Evolutionary conservation across 257 asterid genomes (phyloP).

Genomic region (Salvia rosmarinus): DNA sequence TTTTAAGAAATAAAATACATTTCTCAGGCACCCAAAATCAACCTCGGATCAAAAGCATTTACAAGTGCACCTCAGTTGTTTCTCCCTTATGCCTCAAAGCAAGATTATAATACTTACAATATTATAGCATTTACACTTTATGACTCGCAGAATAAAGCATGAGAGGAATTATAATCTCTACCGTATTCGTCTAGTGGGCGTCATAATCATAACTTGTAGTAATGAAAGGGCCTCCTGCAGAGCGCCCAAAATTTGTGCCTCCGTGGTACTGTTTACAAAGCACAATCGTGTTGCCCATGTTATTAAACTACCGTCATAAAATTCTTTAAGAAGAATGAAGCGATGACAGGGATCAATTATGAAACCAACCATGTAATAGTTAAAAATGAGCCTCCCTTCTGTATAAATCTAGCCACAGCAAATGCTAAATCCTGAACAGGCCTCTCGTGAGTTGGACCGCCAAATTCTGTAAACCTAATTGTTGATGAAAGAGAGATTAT

Average conservation of each 20-base stretch:
- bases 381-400: slow-evolving; percentile 90
- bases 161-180: slow-evolving; percentile 24
- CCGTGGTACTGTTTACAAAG: slow-evolving; percentile 69
- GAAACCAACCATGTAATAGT: slow-evolving; percentile 89
- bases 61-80: not conserved
- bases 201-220: slow-evolving; percentile 94
- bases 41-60: not conserved
- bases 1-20: not conserved
- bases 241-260: slow-evolving; percentile 92
- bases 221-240: slow-evolving; percentile 95
- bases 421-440: slow-evolving; percentile 95
- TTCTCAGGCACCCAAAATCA: not conserved
- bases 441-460: slow-evolving; percentile 71
- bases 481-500: slow-evolving; percentile 26
- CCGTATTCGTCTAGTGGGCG: slow-evolving; percentile 94
- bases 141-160: not conserved
- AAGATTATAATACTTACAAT: not conserved
- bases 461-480: slow-evolving; percentile 82
- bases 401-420: slow-evolving; percentile 84
- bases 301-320: not conserved
- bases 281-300: slow-evolving; percentile 2
- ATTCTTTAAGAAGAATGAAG: not conserved
- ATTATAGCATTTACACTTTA: not conserved
- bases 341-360: slow-evolving; percentile 6
- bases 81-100: not conserved